phyloP scores from a whole-genome alignment of 176 grass and related monocot species.

The Neostapfia colusana region DNA sequence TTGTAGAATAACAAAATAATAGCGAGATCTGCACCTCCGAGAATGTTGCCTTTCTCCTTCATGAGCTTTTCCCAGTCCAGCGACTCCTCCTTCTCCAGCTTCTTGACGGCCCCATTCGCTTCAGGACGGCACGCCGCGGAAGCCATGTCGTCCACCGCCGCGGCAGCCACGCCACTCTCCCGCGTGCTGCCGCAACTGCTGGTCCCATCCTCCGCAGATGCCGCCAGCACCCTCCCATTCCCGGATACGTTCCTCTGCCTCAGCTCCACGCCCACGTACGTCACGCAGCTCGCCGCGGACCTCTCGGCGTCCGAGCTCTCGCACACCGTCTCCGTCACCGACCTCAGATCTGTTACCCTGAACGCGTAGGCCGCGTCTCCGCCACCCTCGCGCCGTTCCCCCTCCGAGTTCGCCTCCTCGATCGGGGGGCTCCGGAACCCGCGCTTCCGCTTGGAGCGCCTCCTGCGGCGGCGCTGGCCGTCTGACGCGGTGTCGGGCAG shows the following conservation, averaged over 20 bases:
- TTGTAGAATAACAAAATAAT: conserved; percentile 4
- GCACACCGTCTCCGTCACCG: conserved; percentile 48
- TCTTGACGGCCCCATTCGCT: conserved; percentile 47
- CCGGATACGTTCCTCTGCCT: conserved; percentile 74
- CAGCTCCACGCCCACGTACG: conserved; percentile 70
- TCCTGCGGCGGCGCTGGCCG: conserved; percentile 30
- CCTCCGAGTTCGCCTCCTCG: conserved; percentile 29
- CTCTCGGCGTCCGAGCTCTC: conserved; percentile 51
- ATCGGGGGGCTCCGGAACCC: conserved; percentile 45
- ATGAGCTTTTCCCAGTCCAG: conserved; percentile 83
- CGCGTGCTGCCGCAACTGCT: conserved; percentile 59
- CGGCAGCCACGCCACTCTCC: conserved; percentile 45
- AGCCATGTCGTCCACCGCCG: conserved; percentile 11
- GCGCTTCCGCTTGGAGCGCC: conserved; percentile 58
- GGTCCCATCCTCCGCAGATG: conserved; percentile 31
- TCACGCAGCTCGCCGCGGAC: conserved; percentile 55
- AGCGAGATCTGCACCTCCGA: conserved; percentile 53
- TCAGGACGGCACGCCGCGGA: conserved; percentile 39
- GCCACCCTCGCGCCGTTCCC: conserved; percentile 24
- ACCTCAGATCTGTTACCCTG: conserved; percentile 48
- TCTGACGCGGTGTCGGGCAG: conserved; percentile 32
- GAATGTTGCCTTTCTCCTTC: conserved; percentile 52
- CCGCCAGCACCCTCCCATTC: conserved; percentile 33
- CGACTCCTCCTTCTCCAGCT: conserved; percentile 77
- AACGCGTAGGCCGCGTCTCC: conserved; percentile 15